Evolutionary conservation across 2,329 filamentous ascomycete species (phyloP).

Genomic region (Penicillium sp.): DNA sequence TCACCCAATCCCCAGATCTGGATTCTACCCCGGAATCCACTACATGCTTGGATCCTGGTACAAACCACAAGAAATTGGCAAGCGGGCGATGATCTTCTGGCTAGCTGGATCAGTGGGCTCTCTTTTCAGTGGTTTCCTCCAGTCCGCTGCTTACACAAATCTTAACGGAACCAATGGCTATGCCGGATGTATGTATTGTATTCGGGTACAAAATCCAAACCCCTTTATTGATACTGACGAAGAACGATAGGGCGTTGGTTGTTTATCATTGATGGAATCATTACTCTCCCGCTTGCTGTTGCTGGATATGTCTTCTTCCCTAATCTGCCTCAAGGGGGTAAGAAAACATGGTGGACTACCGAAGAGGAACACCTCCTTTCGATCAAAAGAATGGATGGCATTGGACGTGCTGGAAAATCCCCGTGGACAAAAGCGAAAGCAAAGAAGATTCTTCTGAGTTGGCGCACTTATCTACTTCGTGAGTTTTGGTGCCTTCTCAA

Average conservation of each 20-base stretch:
- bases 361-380: constrained; percentile 26
- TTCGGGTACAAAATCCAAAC: not conserved
- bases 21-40: constrained; percentile 27
- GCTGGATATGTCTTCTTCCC: constrained; percentile 27
- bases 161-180: constrained; percentile 24
- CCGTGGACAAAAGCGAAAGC: constrained; percentile 39
- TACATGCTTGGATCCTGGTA: constrained; percentile 31
- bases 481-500: constrained; percentile 6
- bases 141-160: constrained; percentile 24
- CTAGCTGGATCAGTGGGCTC: constrained; percentile 21
- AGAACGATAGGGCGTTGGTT: constrained; percentile 24
- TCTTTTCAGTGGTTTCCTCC: constrained; percentile 26
- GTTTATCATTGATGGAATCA: constrained; percentile 30
- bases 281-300: constrained; percentile 26
- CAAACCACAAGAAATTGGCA: constrained; percentile 25
- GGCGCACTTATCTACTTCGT: constrained; percentile 45
- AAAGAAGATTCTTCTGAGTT: constrained; percentile 37
- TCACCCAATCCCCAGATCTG: constrained; percentile 11
- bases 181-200: constrained; percentile 22
- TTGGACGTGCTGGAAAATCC: constrained; percentile 40
- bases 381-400: constrained; percentile 33
- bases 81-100: constrained; percentile 27
- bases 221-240: not conserved
- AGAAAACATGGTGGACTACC: constrained; percentile 26
- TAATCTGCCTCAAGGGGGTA: constrained; percentile 21